Evolutionary conservation across 805 yeast genomes (phyloP).

Genomic region (Yarrowia osloensis): DNA sequence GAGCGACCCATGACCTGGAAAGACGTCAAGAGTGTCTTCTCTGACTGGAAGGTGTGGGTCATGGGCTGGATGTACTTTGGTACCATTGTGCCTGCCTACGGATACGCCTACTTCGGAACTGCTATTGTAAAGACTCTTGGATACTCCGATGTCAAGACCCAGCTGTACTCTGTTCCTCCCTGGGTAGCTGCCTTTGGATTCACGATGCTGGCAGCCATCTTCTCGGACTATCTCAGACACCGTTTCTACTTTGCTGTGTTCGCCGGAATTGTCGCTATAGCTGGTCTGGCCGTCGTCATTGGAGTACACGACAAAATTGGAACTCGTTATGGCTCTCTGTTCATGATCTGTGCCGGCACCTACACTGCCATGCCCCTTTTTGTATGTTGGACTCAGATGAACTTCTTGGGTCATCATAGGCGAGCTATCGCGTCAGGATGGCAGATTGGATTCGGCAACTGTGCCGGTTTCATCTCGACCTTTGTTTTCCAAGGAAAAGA

Average conservation of each 20-base stretch:
- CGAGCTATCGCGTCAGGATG: conserved; percentile 60
- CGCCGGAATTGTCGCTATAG: conserved; percentile 46
- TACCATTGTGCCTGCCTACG: conserved; percentile 67
- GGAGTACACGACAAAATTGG: conserved; percentile 47
- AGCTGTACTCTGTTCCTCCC: conserved; percentile 81
- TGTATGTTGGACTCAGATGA: conserved; percentile 66
- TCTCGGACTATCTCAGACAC: conserved; percentile 57
- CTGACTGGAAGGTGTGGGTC: conserved; percentile 59
- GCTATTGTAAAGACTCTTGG: conserved; percentile 63
- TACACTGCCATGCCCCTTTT: conserved; percentile 67
- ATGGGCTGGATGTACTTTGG: conserved; percentile 66
- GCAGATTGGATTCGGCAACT: conserved; percentile 72
- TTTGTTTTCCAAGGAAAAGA: conserved; percentile 56
- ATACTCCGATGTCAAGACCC: conserved; percentile 70
- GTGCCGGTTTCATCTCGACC: conserved; percentile 69
- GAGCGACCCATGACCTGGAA: conserved; percentile 50
- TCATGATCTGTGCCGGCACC: conserved; percentile 58
- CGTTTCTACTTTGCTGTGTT: conserved; percentile 40
- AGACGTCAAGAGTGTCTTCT: conserved; percentile 54
- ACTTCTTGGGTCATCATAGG: conserved; percentile 63
- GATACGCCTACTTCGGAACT: conserved; percentile 74
- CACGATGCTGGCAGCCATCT: conserved; percentile 58
- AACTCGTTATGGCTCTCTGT: conserved; percentile 64
- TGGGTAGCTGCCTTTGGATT: conserved; percentile 77
- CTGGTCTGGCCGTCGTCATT: conserved; percentile 59